Evolutionary conservation across 768 basidiomycete genomes (phyloP).

Genomic region (Serendipita sp.): DNA sequence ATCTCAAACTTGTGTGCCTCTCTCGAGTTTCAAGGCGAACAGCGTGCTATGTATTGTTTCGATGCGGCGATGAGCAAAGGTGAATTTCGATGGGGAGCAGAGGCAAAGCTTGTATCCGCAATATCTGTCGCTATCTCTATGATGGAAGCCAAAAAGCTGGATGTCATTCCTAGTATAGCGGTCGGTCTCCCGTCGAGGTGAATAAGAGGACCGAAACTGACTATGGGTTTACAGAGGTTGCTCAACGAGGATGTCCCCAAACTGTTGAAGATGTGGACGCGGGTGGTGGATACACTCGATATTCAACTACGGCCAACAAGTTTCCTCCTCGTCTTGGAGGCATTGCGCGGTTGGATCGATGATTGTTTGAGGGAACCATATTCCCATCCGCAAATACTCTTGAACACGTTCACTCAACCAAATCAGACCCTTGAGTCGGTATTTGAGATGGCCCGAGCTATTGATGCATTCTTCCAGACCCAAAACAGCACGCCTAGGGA

Average conservation of each 20-base stretch:
- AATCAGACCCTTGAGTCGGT: conserved; percentile 14
- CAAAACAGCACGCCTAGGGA: neutral
- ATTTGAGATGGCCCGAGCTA: neutral
- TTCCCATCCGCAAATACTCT: conserved; percentile 24
- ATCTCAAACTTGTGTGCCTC: neutral
- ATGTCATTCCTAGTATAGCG: conserved; percentile 53
- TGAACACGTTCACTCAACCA: conserved; percentile 24
- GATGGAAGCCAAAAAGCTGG: conserved; percentile 52
- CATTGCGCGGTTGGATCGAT: conserved; percentile 21
- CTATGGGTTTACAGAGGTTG: conserved; percentile 21
- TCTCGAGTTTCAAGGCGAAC: neutral
- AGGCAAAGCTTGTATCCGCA: conserved; percentile 51
- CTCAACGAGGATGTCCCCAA: conserved; percentile 36
- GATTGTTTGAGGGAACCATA: conserved; percentile 26
- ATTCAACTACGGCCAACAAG: conserved; percentile 39
- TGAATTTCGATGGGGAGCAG: conserved; percentile 56
- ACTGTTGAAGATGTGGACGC: conserved; percentile 39
- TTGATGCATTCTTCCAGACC: neutral
- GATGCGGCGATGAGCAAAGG: conserved; percentile 40
- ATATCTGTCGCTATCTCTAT: conserved; percentile 55
- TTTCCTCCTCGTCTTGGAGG: conserved; percentile 25
- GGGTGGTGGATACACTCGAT: conserved; percentile 36
- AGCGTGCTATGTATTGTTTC: conserved; percentile 51
- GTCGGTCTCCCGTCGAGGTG: conserved; percentile 15
- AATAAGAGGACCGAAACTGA: too few species aligned